Evolutionary conservation across 192 early-diverging fungal species (phyloP).

Genomic region (Coemansia sp.): DNA sequence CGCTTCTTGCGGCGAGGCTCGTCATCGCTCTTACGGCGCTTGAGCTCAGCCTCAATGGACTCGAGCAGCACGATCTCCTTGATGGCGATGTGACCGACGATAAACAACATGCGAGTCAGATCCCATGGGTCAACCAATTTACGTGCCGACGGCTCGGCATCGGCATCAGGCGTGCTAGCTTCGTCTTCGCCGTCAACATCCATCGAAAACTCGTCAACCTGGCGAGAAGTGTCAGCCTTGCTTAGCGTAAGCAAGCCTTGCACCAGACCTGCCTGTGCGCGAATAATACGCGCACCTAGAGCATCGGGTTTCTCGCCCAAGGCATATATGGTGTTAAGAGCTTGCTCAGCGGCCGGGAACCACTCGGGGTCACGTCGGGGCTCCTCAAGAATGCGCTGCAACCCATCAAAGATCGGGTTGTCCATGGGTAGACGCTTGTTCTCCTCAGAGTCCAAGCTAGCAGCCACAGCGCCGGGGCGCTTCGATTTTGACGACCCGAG

Average conservation of each 20-base stretch:
- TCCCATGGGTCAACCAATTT: conserved; percentile 63
- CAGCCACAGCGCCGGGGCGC: conserved; percentile 19
- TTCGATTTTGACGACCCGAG: conserved; percentile 50
- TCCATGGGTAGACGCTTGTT: conserved; percentile 56
- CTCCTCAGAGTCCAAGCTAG: conserved; percentile 25
- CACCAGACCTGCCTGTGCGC: conserved; percentile 62
- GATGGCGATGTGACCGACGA: conserved; percentile 94
- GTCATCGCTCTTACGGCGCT: conserved; percentile 65
- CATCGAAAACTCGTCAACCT: conserved; percentile 12
- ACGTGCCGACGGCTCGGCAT: neutral
- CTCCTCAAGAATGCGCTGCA: conserved; percentile 55
- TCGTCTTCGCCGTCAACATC: conserved; percentile 39
- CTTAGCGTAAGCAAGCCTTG: conserved; percentile 53
- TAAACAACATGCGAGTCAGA: conserved; percentile 84
- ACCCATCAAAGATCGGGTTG: conserved; percentile 59
- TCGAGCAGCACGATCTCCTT: conserved; percentile 97
- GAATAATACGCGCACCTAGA: conserved; percentile 77
- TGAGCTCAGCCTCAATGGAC: conserved; percentile 90
- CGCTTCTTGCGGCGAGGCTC: conserved; percentile 48
- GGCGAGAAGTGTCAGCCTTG: conserved; percentile 5
- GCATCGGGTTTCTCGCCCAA: conserved; percentile 90
- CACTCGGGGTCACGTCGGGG: conserved; percentile 55
- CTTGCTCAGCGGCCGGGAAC: conserved; percentile 94
- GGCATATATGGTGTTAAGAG: conserved; percentile 88
- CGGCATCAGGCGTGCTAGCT: conserved; percentile 17